These are phyloP conservation scores for Candida pseudoglaebosa DNA, from an alignment of 805 yeast genomes.

Conservation along the genomic window DNA sequence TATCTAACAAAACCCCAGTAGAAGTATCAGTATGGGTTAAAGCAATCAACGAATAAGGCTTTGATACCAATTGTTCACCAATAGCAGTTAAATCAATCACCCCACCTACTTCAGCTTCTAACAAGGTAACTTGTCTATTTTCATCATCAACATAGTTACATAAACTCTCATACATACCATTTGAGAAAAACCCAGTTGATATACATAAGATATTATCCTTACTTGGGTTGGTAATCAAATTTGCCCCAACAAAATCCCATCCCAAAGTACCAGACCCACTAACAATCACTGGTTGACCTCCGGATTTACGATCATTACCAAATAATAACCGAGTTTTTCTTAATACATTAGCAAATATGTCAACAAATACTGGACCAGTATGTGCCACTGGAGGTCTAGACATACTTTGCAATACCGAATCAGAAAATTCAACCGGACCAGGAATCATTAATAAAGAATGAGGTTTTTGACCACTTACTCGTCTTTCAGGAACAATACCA, in stretches of 20 bases:
- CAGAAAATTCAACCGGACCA: conserved; percentile 9
- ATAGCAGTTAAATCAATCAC: conserved; percentile 5
- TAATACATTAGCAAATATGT: conserved; percentile 6
- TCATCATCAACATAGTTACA: conserved; percentile 9
- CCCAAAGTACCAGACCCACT: conserved; percentile 10
- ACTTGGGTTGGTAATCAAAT: conserved; percentile 12
- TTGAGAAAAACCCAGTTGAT: conserved; percentile 8
- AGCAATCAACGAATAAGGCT: conserved; percentile 4
- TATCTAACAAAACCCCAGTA: conserved; percentile 9
- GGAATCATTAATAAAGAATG: conserved; percentile 9
- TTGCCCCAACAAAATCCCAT: conserved; percentile 10
- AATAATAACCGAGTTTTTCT: conserved; percentile 6
- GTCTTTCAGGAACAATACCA: not conserved
- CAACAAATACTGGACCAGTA: conserved; percentile 8
- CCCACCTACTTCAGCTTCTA: conserved; percentile 7
- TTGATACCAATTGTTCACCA: conserved; percentile 1
- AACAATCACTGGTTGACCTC: conserved; percentile 7
- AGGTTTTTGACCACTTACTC: not conserved
- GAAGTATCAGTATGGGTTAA: conserved; percentile 10
- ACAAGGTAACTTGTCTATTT: conserved; percentile 4
- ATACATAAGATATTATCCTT: conserved; percentile 9
- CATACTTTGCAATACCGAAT: conserved; percentile 7
- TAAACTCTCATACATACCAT: conserved; percentile 7
- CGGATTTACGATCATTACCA: conserved; percentile 6
- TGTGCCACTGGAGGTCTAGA: conserved; percentile 7